phyloP scores from a whole-genome alignment of 2,329 filamentous ascomycete genomes.

The Trichophyton simii region DNA sequence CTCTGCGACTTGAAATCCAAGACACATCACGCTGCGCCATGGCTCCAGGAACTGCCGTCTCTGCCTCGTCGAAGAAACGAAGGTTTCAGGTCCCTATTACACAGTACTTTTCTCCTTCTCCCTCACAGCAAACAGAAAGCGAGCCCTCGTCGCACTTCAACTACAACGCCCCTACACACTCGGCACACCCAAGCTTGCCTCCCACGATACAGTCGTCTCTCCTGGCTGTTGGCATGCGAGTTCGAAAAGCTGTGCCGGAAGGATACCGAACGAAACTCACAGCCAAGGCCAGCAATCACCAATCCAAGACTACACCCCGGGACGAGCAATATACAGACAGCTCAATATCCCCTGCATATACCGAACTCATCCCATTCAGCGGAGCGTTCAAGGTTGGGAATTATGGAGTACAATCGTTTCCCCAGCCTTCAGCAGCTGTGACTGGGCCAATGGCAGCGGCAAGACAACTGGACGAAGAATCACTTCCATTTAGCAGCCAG shows the following conservation, averaged over 20 bases:
- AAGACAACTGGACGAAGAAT: slow-evolving; percentile 24
- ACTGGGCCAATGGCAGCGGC: slow-evolving; percentile 21
- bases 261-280: slow-evolving; percentile 65
- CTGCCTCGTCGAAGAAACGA: slow-evolving; percentile 26
- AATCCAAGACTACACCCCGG: background rate
- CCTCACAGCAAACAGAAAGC: slow-evolving; percentile 10
- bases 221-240: slow-evolving; percentile 84
- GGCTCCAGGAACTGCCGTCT: background rate
- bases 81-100: slow-evolving; percentile 36
- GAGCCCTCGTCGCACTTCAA: slow-evolving; percentile 26
- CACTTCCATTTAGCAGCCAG: slow-evolving; percentile 31
- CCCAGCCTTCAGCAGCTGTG: slow-evolving; percentile 19
- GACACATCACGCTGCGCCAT: background rate
- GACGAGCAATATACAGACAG: slow-evolving; percentile 8
- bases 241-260: slow-evolving; percentile 84
- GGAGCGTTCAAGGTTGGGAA: slow-evolving; percentile 67
- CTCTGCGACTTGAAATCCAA: background rate
- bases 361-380: slow-evolving; percentile 66
- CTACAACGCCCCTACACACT: slow-evolving; percentile 29
- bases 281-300: slow-evolving; percentile 10
- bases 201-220: slow-evolving; percentile 63
- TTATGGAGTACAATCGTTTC: slow-evolving; percentile 45
- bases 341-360: slow-evolving; percentile 23
- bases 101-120: slow-evolving; percentile 23
- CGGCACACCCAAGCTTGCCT: slow-evolving; percentile 44